Conservation (phyloP, 139 green algal species). For the Picochlorum sp. region DNA sequence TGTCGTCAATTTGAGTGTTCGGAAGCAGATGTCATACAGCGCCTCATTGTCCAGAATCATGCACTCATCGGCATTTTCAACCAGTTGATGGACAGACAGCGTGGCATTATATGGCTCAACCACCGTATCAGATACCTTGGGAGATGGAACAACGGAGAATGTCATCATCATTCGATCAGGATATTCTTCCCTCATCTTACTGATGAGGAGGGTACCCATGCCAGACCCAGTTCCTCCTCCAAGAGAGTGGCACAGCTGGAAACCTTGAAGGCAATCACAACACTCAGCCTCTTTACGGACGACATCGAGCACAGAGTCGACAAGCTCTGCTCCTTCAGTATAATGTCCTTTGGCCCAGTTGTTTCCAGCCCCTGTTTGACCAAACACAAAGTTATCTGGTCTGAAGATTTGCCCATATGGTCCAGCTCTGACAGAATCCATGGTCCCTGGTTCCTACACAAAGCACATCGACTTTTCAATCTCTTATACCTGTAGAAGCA, state of each 20-base stretch:
- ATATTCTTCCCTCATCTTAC: constrained; percentile 88
- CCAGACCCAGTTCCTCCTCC: constrained; percentile 93
- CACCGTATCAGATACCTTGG: constrained; percentile 99
- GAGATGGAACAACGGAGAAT: constrained; percentile 98
- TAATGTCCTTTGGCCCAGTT: constrained; percentile 99
- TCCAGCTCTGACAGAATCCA: constrained; percentile 93
- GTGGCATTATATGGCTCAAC: constrained; percentile 99
- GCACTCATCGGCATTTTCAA: constrained; percentile 99
- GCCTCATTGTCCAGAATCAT: constrained; percentile 98
- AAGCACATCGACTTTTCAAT: not conserved
- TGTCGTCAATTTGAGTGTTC: constrained; percentile 97
- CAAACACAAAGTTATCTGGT: constrained; percentile 98
- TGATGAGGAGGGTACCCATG: constrained; percentile 90
- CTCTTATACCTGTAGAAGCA: not conserved
- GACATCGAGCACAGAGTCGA: constrained; percentile 97
- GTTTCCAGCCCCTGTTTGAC: constrained; percentile 93
- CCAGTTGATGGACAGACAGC: constrained; percentile 98
- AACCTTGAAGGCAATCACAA: constrained; percentile 97
- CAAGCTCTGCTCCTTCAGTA: constrained; percentile 95
- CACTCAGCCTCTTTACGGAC: constrained; percentile 97
- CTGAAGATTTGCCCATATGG: constrained; percentile 92
- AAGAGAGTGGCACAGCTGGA: constrained; percentile 95
- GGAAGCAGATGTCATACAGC: constrained; percentile 99
- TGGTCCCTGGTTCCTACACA: constrained; percentile 83
- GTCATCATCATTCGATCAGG: constrained; percentile 97